These are phyloP conservation scores for Leccinellum albellum DNA, from an alignment of 768 basidiomycete genomes.

Conservation along the genomic window DNA sequence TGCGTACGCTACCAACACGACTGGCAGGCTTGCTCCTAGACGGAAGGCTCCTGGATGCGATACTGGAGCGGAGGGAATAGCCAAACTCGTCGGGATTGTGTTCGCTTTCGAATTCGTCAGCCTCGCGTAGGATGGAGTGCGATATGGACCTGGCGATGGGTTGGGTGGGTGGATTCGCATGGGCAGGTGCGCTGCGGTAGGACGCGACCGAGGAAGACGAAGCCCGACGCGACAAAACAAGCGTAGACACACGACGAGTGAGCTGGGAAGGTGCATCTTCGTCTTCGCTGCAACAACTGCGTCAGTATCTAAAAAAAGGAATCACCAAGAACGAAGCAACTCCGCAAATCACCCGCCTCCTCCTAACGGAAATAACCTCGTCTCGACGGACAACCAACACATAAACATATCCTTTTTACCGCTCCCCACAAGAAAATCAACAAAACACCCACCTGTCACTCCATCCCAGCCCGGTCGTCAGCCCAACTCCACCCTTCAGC, in stretches of 20 bases:
- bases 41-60: slow-evolving; percentile 20
- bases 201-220: slow-evolving; percentile 43
- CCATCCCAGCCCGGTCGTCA: slow-evolving; percentile 74
- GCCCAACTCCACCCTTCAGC: slow-evolving; percentile 58
- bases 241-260: slow-evolving; percentile 56
- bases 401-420: neutral
- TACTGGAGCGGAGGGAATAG: slow-evolving; percentile 4
- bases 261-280: slow-evolving; percentile 69
- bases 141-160: slow-evolving; percentile 29
- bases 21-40: slow-evolving; percentile 20
- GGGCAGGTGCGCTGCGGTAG: slow-evolving; percentile 13
- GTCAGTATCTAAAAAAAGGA: slow-evolving; percentile 5
- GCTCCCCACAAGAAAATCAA: neutral
- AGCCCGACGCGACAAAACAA: slow-evolving; percentile 46
- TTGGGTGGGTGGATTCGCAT: slow-evolving; percentile 5
- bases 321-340: slow-evolving; percentile 8
- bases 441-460: slow-evolving; percentile 55
- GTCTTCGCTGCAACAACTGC: slow-evolving; percentile 49
- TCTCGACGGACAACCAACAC: slow-evolving; percentile 9
- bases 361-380: neutral
- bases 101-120: slow-evolving; percentile 18
- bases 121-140: slow-evolving; percentile 29
- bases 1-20: slow-evolving; percentile 21
- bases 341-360: slow-evolving; percentile 8
- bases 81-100: slow-evolving; percentile 25